Percentiles rank a stretch among this genome's conserved stretches.
phyloP scores from a whole-genome alignment of 2,329 filamentous ascomycete species.

The Pleomassaria siparia region DNA sequence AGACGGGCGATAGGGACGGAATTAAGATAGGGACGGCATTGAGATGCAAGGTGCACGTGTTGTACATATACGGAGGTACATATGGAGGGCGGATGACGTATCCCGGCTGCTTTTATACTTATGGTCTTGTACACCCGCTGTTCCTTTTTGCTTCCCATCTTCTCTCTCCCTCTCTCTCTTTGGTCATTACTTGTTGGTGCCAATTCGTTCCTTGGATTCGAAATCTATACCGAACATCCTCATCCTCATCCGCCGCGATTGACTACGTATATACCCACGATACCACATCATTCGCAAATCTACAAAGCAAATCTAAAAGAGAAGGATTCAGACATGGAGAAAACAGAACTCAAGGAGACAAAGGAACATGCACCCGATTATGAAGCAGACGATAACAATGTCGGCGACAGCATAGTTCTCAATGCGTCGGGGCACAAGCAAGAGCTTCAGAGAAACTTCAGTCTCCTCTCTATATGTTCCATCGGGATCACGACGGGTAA shows the following conservation, averaged over 20 bases:
- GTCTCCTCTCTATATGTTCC: conserved; percentile 49
- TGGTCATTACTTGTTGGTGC: neutral
- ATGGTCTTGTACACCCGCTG: neutral
- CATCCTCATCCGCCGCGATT: neutral
- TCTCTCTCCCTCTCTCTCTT: neutral
- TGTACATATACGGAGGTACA: no score
- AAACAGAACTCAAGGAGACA: neutral
- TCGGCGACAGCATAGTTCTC: conserved; percentile 40
- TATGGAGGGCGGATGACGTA: neutral
- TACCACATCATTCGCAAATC: neutral
- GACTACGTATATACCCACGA: neutral
- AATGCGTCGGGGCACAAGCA: conserved; percentile 56
- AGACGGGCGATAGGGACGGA: neutral
- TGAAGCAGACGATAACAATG: conserved; percentile 18
- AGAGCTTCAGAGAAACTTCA: conserved; percentile 55
- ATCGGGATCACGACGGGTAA: conserved; percentile 49
- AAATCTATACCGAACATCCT: no score
- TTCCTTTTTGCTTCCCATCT: neutral
- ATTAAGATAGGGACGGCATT: no score
- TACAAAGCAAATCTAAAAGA: neutral
- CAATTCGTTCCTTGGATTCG: neutral
- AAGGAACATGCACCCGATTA: neutral
- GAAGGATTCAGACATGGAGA: no score
- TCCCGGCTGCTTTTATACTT: neutral
- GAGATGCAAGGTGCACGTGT: no score